Percentiles rank a stretch among this genome's conserved stretches.
phyloP scores from a whole-genome alignment of 2,329 filamentous ascomycete species.

The Talaromyces sp. region DNA sequence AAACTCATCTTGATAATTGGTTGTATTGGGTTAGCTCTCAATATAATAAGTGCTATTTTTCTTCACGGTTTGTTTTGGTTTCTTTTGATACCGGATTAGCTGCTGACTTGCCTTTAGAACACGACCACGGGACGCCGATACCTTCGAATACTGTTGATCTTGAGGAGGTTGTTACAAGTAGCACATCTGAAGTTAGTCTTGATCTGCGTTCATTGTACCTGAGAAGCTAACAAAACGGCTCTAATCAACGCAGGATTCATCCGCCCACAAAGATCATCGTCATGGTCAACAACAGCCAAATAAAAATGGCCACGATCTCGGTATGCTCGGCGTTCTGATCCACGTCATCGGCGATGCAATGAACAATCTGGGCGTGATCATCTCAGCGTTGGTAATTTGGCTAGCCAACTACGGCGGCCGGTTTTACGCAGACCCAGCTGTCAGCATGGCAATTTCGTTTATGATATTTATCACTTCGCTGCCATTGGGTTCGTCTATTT shows the following conservation, averaged over 20 bases:
- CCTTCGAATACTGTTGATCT: neutral
- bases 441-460: constrained; percentile 65
- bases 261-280: constrained; percentile 3
- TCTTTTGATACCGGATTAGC: no score
- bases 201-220: neutral
- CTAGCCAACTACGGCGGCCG: constrained; percentile 52
- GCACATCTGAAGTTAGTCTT: neutral
- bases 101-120: neutral
- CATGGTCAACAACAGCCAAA: constrained; percentile 3
- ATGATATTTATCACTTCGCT: constrained; percentile 65
- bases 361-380: constrained; percentile 73
- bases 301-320: constrained; percentile 49
- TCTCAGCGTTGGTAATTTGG: constrained; percentile 67
- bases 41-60: constrained; percentile 62
- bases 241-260: neutral
- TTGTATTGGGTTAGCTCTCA: constrained; percentile 61
- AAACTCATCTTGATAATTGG: constrained; percentile 66
- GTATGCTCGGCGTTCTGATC: constrained; percentile 65
- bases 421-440: constrained; percentile 68
- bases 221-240: neutral
- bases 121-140: neutral
- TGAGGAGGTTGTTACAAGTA: neutral
- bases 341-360: constrained; percentile 69
- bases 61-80: constrained; percentile 52
- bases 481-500: constrained; percentile 44